These are phyloP conservation scores for Rhizopus sp. DNA, from an alignment of 371 early-diverging fungal species.

Conservation along the genomic window DNA sequence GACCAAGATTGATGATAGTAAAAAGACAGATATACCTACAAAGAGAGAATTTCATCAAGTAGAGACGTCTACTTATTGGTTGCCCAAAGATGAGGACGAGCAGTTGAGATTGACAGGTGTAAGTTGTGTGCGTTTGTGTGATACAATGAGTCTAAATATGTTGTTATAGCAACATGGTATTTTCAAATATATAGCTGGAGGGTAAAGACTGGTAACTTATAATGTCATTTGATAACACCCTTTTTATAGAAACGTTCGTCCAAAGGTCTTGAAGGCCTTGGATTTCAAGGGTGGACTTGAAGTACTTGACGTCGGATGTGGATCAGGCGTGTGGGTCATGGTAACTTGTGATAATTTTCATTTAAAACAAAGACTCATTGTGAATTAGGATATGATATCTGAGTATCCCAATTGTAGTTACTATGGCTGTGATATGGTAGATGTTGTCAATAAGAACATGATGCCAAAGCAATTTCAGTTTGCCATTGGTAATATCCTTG, in stretches of 20 bases:
- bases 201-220: neutral
- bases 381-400: slow-evolving; percentile 13
- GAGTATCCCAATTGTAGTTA: slow-evolving; percentile 12
- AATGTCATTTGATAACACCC: neutral
- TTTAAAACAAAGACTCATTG: neutral
- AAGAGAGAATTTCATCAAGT: slow-evolving; percentile 22
- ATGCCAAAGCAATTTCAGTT: slow-evolving; percentile 7
- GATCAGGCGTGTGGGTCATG: slow-evolving; percentile 34
- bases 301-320: slow-evolving; percentile 37
- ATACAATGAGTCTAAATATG: slow-evolving; percentile 12
- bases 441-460: slow-evolving; percentile 10
- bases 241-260: slow-evolving; percentile 1
- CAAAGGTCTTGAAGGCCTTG: neutral
- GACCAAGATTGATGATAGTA: too few relatives aligned
- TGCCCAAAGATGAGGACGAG: slow-evolving; percentile 24
- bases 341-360: slow-evolving; percentile 8
- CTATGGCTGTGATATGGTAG: slow-evolving; percentile 17
- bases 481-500: neutral
- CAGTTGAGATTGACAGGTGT: slow-evolving; percentile 16
- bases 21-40: neutral
- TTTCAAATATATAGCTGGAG: slow-evolving; percentile 6
- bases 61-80: slow-evolving; percentile 11
- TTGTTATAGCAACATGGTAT: slow-evolving; percentile 15
- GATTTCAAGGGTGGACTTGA: neutral
- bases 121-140: neutral